Base-by-base conservation (phyloP, 768 basidiomycete genomes). In the Agrocybe chaxingu region DNA sequence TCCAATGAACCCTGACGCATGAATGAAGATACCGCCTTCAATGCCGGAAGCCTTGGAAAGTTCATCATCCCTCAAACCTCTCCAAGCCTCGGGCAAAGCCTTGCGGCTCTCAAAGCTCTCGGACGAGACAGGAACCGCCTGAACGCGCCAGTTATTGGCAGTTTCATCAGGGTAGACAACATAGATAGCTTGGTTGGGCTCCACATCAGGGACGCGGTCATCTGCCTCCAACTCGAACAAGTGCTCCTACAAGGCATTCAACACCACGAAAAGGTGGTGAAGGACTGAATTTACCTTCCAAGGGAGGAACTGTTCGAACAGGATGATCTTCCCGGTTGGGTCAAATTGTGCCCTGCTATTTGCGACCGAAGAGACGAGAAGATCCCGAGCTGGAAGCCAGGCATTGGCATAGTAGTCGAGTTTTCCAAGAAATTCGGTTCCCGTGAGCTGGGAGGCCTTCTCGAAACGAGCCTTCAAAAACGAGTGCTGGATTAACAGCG, bases 1-100 rank as follows among this genome's bases (percentile, higher is more conserved):
- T 60, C 97, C 97, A 62, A 94, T 98, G 67, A 99, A 99, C 7
- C 97, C 97, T 51, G 87, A 89, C 1, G 95, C 92, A 69, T 99
- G 97, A 19, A 95, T 84, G 62, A 99, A 99, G 47, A 97, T 82
- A 45, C 95, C 79, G 1, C 86, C 92, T 0, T 82, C 79, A 52
- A 98, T 82, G 2, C 92, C 91, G 11, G 82, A 82, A 6, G 80
- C 69, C 56, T 79, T 70, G 42, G 86, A 88, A 36, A 99, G 72
- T 40, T 79, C 78, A 8, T 90, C 88, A 66, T 98, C 96, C 42
- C 97, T 77, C 35, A 93, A 69, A 5, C 97, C 97, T 54, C 95
- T 79, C 97, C 97, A 99, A 55, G 77, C 74, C 62, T 97, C 93
- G 1, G 97, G 97, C 36, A 99, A 73, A 1, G 93, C 84, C 68